A percentile compares a stretch with the other conserved stretches of the same genome.
Evolutionary conservation across 2,329 filamentous ascomycete species (phyloP).

Genomic region (Pseudogymnoascus sp.): DNA sequence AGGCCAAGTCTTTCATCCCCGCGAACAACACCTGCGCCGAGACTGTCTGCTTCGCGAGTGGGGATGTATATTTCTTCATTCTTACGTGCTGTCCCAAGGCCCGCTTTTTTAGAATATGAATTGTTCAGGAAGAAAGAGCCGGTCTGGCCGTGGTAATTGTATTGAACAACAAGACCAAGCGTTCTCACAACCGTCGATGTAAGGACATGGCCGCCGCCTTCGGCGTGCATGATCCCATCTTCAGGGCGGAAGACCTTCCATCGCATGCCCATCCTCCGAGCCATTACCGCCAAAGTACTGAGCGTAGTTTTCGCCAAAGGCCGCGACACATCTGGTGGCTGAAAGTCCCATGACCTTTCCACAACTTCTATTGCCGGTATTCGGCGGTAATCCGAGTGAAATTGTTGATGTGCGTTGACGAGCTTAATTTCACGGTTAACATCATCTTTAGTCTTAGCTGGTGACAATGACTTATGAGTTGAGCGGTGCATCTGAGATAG

Average conservation of each 20-base stretch:
- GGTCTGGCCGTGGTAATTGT: conserved; percentile 17
- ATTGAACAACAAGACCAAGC: conserved; percentile 24
- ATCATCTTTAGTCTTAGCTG: background rate
- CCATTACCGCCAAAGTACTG: conserved; percentile 31
- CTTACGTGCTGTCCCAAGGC: conserved; percentile 2
- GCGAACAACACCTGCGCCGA: conserved; percentile 19
- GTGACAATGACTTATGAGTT: background rate
- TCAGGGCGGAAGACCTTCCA: conserved; percentile 26
- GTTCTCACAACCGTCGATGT: conserved; percentile 29
- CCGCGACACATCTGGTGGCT: conserved; percentile 31
- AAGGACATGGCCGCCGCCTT: conserved; percentile 32
- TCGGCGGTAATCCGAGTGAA: conserved; percentile 5
- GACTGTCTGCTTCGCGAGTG: conserved; percentile 15
- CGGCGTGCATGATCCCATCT: conserved; percentile 28
- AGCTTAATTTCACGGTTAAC: background rate
- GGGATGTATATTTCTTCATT: conserved; percentile 22
- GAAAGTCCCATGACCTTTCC: conserved; percentile 34
- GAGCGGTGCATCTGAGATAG: background rate
- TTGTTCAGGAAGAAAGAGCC: background rate
- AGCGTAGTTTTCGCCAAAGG: conserved; percentile 32
- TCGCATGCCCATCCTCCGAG: conserved; percentile 30
- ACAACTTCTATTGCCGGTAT: conserved; percentile 26
- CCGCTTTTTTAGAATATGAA: background rate
- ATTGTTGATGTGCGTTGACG: background rate
- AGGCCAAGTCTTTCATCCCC: conserved; percentile 14